Percentiles rank a stretch among this genome's conserved stretches.
Conservation (phyloP, 2,329 filamentous ascomycete species). For the Lecanicillium sp. region DNA sequence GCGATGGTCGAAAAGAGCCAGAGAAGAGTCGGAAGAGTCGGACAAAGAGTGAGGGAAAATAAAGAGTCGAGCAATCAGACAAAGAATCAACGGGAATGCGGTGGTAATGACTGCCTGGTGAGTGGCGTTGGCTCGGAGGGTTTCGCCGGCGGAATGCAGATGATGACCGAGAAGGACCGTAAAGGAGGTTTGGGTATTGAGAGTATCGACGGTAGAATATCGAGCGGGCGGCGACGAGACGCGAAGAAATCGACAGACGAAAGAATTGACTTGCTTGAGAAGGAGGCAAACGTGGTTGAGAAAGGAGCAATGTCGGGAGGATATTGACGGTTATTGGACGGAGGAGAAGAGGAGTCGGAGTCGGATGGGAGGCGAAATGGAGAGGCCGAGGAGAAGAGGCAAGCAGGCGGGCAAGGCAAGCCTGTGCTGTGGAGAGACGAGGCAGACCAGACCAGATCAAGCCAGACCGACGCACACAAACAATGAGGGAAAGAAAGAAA, state of each 20-base stretch:
- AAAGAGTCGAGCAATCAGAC: too few species aligned
- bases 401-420: too few species aligned
- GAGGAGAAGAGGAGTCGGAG: background rate
- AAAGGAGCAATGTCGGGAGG: background rate
- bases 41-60: background rate
- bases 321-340: background rate
- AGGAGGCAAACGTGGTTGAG: background rate
- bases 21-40: background rate
- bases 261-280: slow-evolving; percentile 6
- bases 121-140: background rate
- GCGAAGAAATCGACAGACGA: too few species aligned
- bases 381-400: too few species aligned
- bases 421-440: too few species aligned
- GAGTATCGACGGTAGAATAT: too few species aligned
- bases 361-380: too few species aligned
- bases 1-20: too few species aligned
- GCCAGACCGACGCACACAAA: background rate
- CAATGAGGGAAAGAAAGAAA: background rate
- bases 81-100: too few species aligned
- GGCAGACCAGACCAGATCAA: background rate
- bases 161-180: background rate
- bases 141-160: slow-evolving; percentile 1
- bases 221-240: too few species aligned
- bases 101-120: too few species aligned
- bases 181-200: background rate